Percentiles rank a stretch among this genome's conserved stretches.
These are phyloP conservation scores for Sugiyamaella marilandica DNA, from an alignment of 805 yeast species.

Conservation along the genomic window DNA sequence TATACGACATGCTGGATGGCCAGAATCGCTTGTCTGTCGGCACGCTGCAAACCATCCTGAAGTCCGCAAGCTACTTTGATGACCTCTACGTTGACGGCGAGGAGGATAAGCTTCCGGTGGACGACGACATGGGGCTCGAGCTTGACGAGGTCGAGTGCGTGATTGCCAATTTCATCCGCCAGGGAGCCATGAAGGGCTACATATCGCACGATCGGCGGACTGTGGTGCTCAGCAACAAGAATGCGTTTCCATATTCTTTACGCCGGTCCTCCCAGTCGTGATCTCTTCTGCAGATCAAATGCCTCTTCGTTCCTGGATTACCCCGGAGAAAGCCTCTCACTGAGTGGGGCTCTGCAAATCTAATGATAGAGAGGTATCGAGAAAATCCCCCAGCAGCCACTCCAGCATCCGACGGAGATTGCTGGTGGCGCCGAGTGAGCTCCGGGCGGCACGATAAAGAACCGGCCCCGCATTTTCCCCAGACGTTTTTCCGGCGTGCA, in stretches of 20 bases:
- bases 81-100: conserved; percentile 7
- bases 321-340: too few relatives aligned
- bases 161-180: conserved; percentile 59
- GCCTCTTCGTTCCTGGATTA: too few relatives aligned
- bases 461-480: conserved; percentile 3
- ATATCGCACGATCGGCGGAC: conserved; percentile 70
- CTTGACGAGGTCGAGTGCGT: conserved; percentile 63
- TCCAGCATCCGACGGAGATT: not conserved
- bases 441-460: not conserved
- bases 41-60: conserved; percentile 43
- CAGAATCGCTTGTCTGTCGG: conserved; percentile 36
- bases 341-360: too few relatives aligned
- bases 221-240: conserved; percentile 67
- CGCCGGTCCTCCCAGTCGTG: not conserved
- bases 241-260: conserved; percentile 56
- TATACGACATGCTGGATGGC: conserved; percentile 26
- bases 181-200: conserved; percentile 69
- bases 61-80: conserved; percentile 26
- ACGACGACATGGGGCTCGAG: conserved; percentile 18
- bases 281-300: too few relatives aligned
- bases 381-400: not conserved
- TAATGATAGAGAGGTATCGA: too few relatives aligned
- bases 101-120: not conserved
- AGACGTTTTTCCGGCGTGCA: not conserved
- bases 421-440: not conserved